Evolutionary conservation across 108 stramenopile genomes (phyloP), one percentile per base, ranked within the genome.

Genomic region (Nitzschia putrida): DNA sequence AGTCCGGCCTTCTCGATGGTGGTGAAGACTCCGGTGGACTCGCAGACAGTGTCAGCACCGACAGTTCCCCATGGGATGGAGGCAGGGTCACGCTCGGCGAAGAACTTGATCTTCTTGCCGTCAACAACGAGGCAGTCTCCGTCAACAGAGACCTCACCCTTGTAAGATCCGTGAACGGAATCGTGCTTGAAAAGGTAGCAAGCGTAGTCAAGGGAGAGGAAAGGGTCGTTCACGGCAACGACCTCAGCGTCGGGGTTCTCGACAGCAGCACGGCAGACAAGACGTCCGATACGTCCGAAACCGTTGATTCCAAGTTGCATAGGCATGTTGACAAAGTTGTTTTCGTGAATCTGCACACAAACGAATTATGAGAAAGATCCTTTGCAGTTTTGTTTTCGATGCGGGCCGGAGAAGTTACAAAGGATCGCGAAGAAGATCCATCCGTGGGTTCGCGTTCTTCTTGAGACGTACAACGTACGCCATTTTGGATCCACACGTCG

Each of bases 131-230:
- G 81, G 79, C 88, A 92, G 51, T 72, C 89, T 44, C 86, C 96
- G 41, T 87, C 89, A 65, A 81, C 80, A 24, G 81, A 80, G 69
- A 93, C 85, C 50, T 84, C 85, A 24, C 96, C 95, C 21, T 85
- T 75, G 78, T 82, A 98, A 9, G 69, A 73, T 45, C 98, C 98
- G 70, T 99, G 98, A 50, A 96, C 94, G 49, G 97, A 89, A 78
- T 99, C 98, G 71, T 97, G 91, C 87, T 97, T 92, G 91, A 99
- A 91, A 75, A 94, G 91, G 88, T 99, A 98, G 44, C 84, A 85
- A 61, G 95, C 91, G 66, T 95, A 94, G 44, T 94, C 85, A 63
- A 88, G 60, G 57, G 74, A 60, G 55, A 94, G 81, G 79, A 94
- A 94, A 10, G 93, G 93, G 58, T 95, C 98, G 85, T 99, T 99